Base-by-base conservation (phyloP, 2,329 filamentous ascomycete genomes). In the Xylaria multiplex region DNA sequence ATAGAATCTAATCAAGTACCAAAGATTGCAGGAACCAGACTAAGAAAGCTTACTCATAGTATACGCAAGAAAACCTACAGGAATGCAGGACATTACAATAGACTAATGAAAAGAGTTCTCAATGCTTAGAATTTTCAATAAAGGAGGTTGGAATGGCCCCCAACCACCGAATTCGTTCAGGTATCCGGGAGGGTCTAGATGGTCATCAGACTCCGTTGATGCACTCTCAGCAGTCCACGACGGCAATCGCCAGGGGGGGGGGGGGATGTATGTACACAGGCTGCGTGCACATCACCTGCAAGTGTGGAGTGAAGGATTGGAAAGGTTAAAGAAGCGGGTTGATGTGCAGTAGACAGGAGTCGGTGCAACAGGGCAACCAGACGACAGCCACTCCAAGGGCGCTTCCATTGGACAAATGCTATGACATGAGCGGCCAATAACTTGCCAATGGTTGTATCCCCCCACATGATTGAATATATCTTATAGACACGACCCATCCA, bases 171-270 rank as follows among this genome's bases (percentile, higher is more conserved):
- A 42, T 50, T 40, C 37, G 8, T 54, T 58, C 37, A 54, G 43
- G 56, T 22, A 48, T n/a, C 5, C 6, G 24, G 19, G 54, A 43
- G 54, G 62, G 54, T 56, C 59, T 24, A 32, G 59, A 46, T 30
- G 65, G 62, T 68, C 66, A 65, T n/a, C 54, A 30, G 62, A 62
- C 55, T 27, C 58, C 55, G 45, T 56, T 62, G n/a, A 43, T 14
- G 40, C 53, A 45, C 57, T 63, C 53, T 64, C 64, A 64, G 60
- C n/a, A 46, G 54, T 67, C 67, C 67, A 69, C 67, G 67, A 67
- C 30, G 54, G 53, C 19, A 57, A 60, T 64, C 35, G n/a, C 16
- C 67, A 68, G 55, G 56, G 59, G 32, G 32, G 59, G 32, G 32
- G 37, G 11, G 9, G 37, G 37, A 40, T 40, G 55, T 59, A 55